Evolutionary conservation across 179 eudicot genomes (phyloP), one percentile per base, ranked within the genome.

Genomic region (Silene coronaria): DNA sequence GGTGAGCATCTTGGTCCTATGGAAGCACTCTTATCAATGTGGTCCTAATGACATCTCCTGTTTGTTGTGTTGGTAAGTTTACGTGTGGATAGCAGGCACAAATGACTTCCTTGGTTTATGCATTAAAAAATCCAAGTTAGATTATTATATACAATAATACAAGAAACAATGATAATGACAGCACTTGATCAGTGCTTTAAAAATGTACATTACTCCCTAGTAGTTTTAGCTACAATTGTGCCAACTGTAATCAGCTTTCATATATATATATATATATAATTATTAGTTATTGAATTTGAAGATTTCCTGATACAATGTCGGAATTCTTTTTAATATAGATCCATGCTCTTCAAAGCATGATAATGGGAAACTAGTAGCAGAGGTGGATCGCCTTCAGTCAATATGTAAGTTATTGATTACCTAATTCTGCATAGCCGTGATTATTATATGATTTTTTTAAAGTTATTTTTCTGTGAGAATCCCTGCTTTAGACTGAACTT

Each of bases 341-440:
- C 79, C 79, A 71, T 75, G 84, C 77, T 71, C 82, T 75, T 68
- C 79, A 48, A 76, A 42, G 76, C 75, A 57, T 79, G 80, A 46
- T 71, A 74, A 13, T 60, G 76, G 81, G 75, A 32, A 68, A 73
- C 69, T 58, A 66, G 66, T 66, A 75, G 53, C 80, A 67, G 67
- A 65, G 75, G 59, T 75, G 79, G 79, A 71, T 30, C 71, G 27
- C 59, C 74, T 32, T 75, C 65, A 23, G 57, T 75, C 72, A 60
- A 82, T 30, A 46, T 78, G 85, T 79, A 75, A 76, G 77, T 79
- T 13, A 51, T 53, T 42, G 32, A 75, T 72, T 59, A 55, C 38
- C 70, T 76, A 59, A 59, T 68, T 69, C 61, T 12, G 16, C 36
- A 70, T 8, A 5, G 38, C 9, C 58, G 19, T 17, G 5, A 14